These are phyloP conservation scores for Eragrostis nindensis DNA, from an alignment of 176 grass and related monocot genomes.

Conservation along the genomic window DNA sequence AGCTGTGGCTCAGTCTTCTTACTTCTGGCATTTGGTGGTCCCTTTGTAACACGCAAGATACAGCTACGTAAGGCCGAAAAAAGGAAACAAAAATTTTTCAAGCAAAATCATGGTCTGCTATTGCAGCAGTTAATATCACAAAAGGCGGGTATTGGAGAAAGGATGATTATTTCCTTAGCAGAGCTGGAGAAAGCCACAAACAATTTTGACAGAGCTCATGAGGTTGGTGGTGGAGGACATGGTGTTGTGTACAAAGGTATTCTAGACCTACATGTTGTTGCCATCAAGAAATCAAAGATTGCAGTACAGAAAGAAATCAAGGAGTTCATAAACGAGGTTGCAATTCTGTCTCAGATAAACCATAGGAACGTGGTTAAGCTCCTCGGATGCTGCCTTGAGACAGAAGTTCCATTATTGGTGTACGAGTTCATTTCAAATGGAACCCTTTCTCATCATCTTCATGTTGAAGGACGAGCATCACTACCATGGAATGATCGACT, in stretches of 20 bases:
- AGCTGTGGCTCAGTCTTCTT: constrained; percentile 17
- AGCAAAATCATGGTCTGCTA: constrained; percentile 46
- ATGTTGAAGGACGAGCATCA: neutral
- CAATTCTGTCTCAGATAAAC: constrained; percentile 45
- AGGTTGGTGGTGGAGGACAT: constrained; percentile 53
- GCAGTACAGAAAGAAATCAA: constrained; percentile 40
- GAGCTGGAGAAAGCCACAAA: constrained; percentile 56
- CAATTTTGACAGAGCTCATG: constrained; percentile 44
- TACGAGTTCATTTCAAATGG: constrained; percentile 58
- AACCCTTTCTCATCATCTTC: constrained; percentile 44
- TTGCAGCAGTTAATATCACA: constrained; percentile 41
- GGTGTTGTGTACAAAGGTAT: constrained; percentile 61
- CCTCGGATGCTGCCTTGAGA: constrained; percentile 54
- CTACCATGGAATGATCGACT: constrained; percentile 41
- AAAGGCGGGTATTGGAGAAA: constrained; percentile 45
- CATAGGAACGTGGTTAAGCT: constrained; percentile 51
- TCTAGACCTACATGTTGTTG: constrained; percentile 49
- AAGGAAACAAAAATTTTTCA: constrained; percentile 37
- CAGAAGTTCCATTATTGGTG: constrained; percentile 48
- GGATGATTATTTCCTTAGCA: constrained; percentile 45
- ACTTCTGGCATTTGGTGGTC: constrained; percentile 12
- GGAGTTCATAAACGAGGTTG: constrained; percentile 54
- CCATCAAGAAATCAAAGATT: constrained; percentile 59
- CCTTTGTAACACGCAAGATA: constrained; percentile 34
- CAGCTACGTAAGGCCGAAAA: constrained; percentile 24